Evolutionary conservation across 1,284 basidiomycete species (phyloP).

Genomic region (Melampsora larici-populina): DNA sequence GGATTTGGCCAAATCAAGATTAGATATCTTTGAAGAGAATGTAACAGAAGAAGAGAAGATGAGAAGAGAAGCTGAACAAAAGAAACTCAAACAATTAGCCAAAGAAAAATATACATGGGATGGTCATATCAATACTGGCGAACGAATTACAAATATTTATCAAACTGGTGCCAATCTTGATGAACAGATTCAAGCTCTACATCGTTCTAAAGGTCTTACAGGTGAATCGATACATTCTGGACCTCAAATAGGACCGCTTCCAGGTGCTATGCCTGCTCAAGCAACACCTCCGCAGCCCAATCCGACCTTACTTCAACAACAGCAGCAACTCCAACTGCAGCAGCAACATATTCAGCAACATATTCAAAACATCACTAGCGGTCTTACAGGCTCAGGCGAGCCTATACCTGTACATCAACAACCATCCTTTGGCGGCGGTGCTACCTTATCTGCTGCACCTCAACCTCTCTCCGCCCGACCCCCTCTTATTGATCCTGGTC

Average conservation of each 20-base stretch:
- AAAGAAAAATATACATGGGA: constrained; percentile 92
- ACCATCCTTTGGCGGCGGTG: constrained; percentile 44
- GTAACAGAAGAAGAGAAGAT: constrained; percentile 74
- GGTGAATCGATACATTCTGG: constrained; percentile 57
- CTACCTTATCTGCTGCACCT: constrained; percentile 48
- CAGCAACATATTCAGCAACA: constrained; percentile 74
- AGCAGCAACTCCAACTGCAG: constrained; percentile 70
- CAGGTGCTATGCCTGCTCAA: constrained; percentile 49
- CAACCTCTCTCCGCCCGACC: constrained; percentile 56
- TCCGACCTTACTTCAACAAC: constrained; percentile 57
- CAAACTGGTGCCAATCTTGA: constrained; percentile 85
- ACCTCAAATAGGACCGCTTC: constrained; percentile 70
- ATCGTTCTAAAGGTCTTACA: constrained; percentile 76
- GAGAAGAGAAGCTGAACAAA: constrained; percentile 76
- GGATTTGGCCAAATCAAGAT: constrained; percentile 82
- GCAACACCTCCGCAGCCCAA: constrained; percentile 61
- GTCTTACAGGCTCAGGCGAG: constrained; percentile 59
- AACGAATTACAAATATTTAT: constrained; percentile 80
- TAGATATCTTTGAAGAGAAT: constrained; percentile 84
- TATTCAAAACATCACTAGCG: constrained; percentile 60
- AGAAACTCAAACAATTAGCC: constrained; percentile 70
- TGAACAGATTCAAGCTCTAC: constrained; percentile 89
- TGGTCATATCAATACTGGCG: constrained; percentile 85
- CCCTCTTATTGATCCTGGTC: constrained; percentile 60
- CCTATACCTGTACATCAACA: constrained; percentile 44